Conservation (phyloP, 1,284 basidiomycete genomes). For the Cryptococcus sp. region DNA sequence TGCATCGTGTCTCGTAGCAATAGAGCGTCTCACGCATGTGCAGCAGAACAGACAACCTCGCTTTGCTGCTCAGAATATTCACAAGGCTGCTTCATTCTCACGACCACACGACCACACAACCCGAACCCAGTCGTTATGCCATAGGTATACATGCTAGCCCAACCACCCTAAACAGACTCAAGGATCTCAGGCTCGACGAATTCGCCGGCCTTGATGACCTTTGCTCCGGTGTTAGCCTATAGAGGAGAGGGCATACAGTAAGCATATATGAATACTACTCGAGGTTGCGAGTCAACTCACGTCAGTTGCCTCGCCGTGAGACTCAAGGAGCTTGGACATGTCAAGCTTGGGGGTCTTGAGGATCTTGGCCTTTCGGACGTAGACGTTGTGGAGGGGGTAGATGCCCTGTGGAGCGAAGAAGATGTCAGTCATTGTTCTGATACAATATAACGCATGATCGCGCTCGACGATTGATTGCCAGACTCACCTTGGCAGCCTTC, state of each 20-base stretch:
- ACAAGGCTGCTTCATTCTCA: no score
- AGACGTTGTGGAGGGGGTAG: slow-evolving; percentile 98
- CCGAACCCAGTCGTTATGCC: slow-evolving; percentile 7
- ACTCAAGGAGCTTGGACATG: slow-evolving; percentile 88
- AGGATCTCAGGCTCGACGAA: slow-evolving; percentile 55
- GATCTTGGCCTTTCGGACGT: slow-evolving; percentile 95
- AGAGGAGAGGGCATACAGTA: neutral
- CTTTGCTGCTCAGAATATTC: no score
- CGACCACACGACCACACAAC: no score
- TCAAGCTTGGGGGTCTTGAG: slow-evolving; percentile 98
- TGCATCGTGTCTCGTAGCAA: no score
- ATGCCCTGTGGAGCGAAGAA: slow-evolving; percentile 65
- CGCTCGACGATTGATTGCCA: neutral
- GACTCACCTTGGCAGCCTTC: slow-evolving; percentile 71
- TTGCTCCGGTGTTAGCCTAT: slow-evolving; percentile 44
- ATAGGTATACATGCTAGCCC: slow-evolving; percentile 43
- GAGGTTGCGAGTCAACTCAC: slow-evolving; percentile 58
- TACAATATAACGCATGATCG: neutral
- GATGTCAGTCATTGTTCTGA: slow-evolving; percentile 4
- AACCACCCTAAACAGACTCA: slow-evolving; percentile 52
- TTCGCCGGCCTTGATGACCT: slow-evolving; percentile 52
- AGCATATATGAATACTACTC: slow-evolving; percentile 10
- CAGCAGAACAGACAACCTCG: no score
- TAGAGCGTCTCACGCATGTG: no score
- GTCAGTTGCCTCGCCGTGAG: slow-evolving; percentile 91